Base-by-base conservation (phyloP, 768 basidiomycete species). In the Mycena albidolilacea region DNA sequence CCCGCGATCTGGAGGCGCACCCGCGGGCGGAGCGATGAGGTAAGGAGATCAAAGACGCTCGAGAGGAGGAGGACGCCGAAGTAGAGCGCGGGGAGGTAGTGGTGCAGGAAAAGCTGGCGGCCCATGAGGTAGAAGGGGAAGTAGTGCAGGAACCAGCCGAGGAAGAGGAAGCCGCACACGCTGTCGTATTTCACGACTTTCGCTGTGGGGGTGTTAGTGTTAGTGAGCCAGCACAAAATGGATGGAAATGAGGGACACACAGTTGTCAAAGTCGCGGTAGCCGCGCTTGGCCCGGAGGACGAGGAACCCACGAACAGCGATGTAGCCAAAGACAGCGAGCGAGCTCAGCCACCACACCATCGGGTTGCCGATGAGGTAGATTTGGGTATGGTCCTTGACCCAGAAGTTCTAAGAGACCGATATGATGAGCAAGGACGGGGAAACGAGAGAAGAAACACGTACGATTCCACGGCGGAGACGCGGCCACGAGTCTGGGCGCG, bases 1-100 rank as follows among this genome's bases (percentile, higher is more conserved):
- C 87, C 92, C 0, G 93, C 96, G 41, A 96, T 90, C 78, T 97
- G 95, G 39, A 97, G 80, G 38, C 97, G 87, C 41, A 95, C 83
- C 46, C 90, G 87, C 0, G 96, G 95, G 41, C 92, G 88, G 9
- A 99, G 82, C 0, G 88, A 87, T 38, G 94, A 92, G 0, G 97
- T 98, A 46, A 91, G 82, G 59, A 97, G 88, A 82, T 99, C 98
- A 77, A 99, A 98, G 2, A 93, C 87, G 4, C 86, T 86, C 65
- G 93, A 93, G 37, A 88, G 87, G 30, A 96, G 85, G 14, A 99
- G 89, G 76, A 96, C 90, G n/a, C 93, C 91, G 76, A 95, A 97
- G 79, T 96, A 97, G n/a, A 99, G 86, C 0, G 97, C 96, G 0
- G 97, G 98, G 84, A 99, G 93, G 81, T 99, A 99, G 84, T 99